These are phyloP conservation scores for Solanum megistacrolobum DNA, from an alignment of 257 asterid species.

Conservation along the genomic window DNA sequence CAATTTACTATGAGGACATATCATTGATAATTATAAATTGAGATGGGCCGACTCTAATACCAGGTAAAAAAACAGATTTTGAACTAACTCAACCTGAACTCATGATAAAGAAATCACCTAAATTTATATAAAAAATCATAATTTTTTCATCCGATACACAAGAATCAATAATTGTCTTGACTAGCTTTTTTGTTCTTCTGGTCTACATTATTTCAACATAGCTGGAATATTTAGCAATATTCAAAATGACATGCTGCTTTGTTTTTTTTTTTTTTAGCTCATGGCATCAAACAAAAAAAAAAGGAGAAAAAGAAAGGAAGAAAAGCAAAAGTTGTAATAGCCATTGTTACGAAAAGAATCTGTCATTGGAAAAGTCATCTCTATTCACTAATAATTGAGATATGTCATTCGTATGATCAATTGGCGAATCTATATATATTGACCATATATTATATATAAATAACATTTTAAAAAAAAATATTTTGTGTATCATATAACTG, in stretches of 20 bases:
- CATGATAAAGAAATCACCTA: no score
- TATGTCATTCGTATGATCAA: background rate
- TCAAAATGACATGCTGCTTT: background rate
- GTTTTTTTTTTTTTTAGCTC: background rate
- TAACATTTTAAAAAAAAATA: background rate
- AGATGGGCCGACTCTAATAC: no score
- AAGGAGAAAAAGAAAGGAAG: background rate
- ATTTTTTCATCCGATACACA: background rate
- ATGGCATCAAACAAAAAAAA: background rate
- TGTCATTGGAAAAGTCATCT: background rate
- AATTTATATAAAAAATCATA: background rate
- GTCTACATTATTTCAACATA: background rate
- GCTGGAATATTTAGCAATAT: background rate
- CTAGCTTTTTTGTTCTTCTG: background rate
- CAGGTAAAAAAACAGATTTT: no score
- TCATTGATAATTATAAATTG: no score
- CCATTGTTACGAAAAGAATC: background rate
- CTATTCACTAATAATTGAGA: background rate
- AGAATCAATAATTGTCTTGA: background rate
- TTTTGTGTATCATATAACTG: background rate
- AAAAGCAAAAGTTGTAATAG: background rate
- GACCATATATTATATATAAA: background rate
- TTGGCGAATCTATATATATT: background rate
- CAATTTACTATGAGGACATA: no score
- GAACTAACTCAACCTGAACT: background rate